These are phyloP conservation scores for Sphenostylis stenocarpa DNA, from an alignment of 306 rosid species.

Conservation along the genomic window DNA sequence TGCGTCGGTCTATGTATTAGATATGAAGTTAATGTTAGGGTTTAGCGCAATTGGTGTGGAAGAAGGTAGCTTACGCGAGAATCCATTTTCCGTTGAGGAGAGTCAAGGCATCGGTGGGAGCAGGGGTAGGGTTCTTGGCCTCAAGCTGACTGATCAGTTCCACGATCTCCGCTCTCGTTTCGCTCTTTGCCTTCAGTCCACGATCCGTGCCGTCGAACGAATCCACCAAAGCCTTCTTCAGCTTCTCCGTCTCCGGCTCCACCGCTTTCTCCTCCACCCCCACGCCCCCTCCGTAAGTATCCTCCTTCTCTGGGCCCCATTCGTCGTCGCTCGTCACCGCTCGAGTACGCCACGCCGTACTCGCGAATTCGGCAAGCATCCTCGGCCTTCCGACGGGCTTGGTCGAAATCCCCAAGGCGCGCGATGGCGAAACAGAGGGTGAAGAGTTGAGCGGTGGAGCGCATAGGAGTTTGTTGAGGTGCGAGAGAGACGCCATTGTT, in stretches of 20 bases:
- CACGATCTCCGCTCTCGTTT: constrained; percentile 85
- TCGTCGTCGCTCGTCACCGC: constrained; percentile 48
- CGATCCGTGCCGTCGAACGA: constrained; percentile 81
- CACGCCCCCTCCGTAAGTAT: constrained; percentile 25
- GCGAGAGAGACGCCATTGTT: constrained; percentile 63
- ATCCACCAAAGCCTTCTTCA: constrained; percentile 79
- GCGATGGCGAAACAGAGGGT: constrained; percentile 40
- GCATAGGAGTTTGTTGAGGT: constrained; percentile 47
- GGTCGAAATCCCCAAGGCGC: constrained; percentile 25
- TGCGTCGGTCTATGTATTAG: no score
- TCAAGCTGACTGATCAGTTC: constrained; percentile 90
- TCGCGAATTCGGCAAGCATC: constrained; percentile 17
- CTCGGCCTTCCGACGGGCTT: constrained; percentile 25
- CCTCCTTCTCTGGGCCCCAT: constrained; percentile 52
- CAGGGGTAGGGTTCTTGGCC: constrained; percentile 80
- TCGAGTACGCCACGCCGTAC: constrained; percentile 33
- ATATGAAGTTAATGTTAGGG: no score
- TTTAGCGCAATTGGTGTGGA: neutral
- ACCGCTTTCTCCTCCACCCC: constrained; percentile 42
- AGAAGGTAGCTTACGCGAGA: constrained; percentile 60
- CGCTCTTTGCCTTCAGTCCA: constrained; percentile 72
- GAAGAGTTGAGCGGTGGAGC: constrained; percentile 33
- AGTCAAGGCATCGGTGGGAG: constrained; percentile 82
- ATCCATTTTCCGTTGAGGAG: constrained; percentile 94
- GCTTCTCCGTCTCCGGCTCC: constrained; percentile 43